Evolutionary conservation across 1,284 basidiomycete genomes (phyloP).

Genomic region (Leccinum angustisporum): DNA sequence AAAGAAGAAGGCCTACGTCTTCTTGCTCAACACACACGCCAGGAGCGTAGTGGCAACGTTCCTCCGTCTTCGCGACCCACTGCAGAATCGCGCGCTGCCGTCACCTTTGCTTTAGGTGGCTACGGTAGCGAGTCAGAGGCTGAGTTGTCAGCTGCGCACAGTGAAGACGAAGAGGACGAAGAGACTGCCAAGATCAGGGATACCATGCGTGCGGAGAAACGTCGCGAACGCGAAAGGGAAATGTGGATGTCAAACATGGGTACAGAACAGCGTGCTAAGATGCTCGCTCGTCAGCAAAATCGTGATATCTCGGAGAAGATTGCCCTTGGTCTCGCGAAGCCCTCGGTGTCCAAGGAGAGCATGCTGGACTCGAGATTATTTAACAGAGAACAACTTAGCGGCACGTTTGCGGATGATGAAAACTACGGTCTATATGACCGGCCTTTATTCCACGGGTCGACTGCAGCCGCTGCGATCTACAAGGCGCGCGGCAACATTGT

Average conservation of each 20-base stretch:
- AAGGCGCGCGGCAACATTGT: slow-evolving; percentile 85
- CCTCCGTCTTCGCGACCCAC: slow-evolving; percentile 55
- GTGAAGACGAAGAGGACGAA: slow-evolving; percentile 67
- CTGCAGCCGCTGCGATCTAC: slow-evolving; percentile 97
- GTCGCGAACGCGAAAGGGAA: slow-evolving; percentile 92
- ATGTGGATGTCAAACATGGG: slow-evolving; percentile 99
- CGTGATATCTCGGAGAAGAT: slow-evolving; percentile 99
- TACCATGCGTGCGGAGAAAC: slow-evolving; percentile 88
- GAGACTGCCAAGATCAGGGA: slow-evolving; percentile 87
- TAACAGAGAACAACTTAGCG: slow-evolving; percentile 88
- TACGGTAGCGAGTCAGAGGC: slow-evolving; percentile 79
- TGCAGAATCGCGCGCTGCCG: slow-evolving; percentile 58
- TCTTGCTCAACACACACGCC: slow-evolving; percentile 92
- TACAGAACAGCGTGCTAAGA: slow-evolving; percentile 92
- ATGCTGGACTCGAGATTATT: slow-evolving; percentile 97
- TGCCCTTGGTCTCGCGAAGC: slow-evolving; percentile 95
- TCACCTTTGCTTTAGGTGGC: slow-evolving; percentile 78
- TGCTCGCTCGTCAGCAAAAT: slow-evolving; percentile 93
- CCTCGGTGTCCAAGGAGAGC: slow-evolving; percentile 90
- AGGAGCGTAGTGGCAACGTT: slow-evolving; percentile 84
- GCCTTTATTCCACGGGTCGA: slow-evolving; percentile 93
- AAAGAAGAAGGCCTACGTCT: slow-evolving; percentile 96
- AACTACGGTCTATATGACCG: slow-evolving; percentile 93
- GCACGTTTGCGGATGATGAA: slow-evolving; percentile 89
- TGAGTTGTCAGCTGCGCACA: slow-evolving; percentile 46